A percentile compares a stretch with the other conserved stretches of the same genome.
These are phyloP conservation scores for Scedosporium apiospermum DNA, from an alignment of 2,329 filamentous ascomycete genomes.

Conservation along the genomic window DNA sequence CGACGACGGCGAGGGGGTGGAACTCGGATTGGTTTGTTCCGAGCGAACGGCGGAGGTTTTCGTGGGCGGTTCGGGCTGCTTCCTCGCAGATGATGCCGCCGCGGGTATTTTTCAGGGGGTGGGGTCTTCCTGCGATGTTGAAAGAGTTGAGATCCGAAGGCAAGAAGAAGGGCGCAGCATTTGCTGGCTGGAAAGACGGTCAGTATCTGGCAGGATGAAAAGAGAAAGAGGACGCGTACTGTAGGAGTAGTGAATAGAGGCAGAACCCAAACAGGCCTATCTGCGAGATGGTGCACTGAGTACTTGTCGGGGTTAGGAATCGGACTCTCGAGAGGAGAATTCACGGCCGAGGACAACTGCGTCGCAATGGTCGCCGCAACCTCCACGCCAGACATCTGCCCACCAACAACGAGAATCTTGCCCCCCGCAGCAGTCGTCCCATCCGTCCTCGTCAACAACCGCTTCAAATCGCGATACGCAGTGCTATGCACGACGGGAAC, in stretches of 20 bases:
- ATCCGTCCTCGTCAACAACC: constrained; percentile 30
- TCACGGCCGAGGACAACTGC: constrained; percentile 54
- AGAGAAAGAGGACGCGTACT: constrained; percentile 21
- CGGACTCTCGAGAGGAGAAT: constrained; percentile 36
- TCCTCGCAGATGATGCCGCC: constrained; percentile 51
- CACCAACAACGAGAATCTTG: constrained; percentile 66
- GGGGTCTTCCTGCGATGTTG: constrained; percentile 54
- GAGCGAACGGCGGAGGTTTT: constrained; percentile 35
- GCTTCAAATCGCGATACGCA: constrained; percentile 46
- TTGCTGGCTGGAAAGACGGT: constrained; percentile 25
- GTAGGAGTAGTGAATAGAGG: constrained; percentile 47
- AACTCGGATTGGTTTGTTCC: constrained; percentile 47
- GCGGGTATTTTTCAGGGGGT: constrained; percentile 50
- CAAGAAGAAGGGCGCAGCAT: constrained; percentile 50
- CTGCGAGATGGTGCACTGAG: constrained; percentile 58
- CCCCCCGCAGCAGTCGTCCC: constrained; percentile 24
- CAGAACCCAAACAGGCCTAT: constrained; percentile 63
- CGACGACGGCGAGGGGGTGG: constrained; percentile 18
- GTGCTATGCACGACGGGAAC: constrained; percentile 60
- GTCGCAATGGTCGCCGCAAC: constrained; percentile 63
- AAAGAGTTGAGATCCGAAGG: constrained; percentile 66
- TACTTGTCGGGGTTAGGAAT: constrained; percentile 38
- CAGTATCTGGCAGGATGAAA: constrained; percentile 13
- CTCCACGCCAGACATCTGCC: constrained; percentile 76
- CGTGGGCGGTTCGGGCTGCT: constrained; percentile 44